These are phyloP conservation scores for Protomyces lactucae-debilis DNA, from an alignment of 1,139 yeast genomes.

Conservation along the genomic window DNA sequence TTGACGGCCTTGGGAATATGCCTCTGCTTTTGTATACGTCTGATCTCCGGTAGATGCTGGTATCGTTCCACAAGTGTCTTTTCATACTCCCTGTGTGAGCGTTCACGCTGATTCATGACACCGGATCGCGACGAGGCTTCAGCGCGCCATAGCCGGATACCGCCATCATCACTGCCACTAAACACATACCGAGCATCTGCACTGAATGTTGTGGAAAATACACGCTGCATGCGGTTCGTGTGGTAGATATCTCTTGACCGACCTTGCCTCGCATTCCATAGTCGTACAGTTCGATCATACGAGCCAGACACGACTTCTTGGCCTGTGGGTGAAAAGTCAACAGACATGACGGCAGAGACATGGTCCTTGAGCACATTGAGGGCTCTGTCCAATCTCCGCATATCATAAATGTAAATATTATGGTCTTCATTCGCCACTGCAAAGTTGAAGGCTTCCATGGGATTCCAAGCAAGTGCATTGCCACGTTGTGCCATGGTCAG, in stretches of 20 bases:
- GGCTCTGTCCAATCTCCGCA: conserved; percentile 80
- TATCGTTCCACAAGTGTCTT: conserved; percentile 85
- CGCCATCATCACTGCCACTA: conserved; percentile 94
- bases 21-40: conserved; percentile 83
- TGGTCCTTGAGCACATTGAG: conserved; percentile 88
- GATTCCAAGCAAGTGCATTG: conserved; percentile 90
- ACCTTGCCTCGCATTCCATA: conserved; percentile 70
- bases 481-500: conserved; percentile 73
- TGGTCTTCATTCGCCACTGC: conserved; percentile 94
- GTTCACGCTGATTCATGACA: conserved; percentile 73
- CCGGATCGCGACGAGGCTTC: conserved; percentile 78
- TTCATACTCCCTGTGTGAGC: conserved; percentile 82
- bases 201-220: conserved; percentile 74
- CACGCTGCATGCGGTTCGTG: conserved; percentile 95
- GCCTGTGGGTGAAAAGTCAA: conserved; percentile 95
- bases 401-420: conserved; percentile 89
- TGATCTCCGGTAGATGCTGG: conserved; percentile 94
- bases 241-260: conserved; percentile 94
- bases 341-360: conserved; percentile 90
- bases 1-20: conserved; percentile 83
- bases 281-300: conserved; percentile 86
- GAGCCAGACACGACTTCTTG: conserved; percentile 93
- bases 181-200: conserved; percentile 84
- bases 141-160: conserved; percentile 87
- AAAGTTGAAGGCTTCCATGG: conserved; percentile 93